Evolutionary conservation across 2,329 filamentous ascomycete species (phyloP), one percentile per base, ranked within the genome.

Genomic region (Apiospora malaysiana): DNA sequence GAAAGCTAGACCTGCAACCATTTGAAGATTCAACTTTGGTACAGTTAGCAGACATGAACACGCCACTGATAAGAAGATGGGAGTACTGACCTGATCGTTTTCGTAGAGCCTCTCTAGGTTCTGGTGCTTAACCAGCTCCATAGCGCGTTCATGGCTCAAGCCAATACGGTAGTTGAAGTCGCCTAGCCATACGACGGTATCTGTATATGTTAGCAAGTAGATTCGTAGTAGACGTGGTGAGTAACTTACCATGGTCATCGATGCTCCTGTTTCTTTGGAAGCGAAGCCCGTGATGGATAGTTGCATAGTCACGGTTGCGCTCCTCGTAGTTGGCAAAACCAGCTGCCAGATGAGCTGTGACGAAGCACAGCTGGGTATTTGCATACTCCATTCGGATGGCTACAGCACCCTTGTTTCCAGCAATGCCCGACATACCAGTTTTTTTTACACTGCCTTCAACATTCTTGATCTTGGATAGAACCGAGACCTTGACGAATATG

Each of bases 121-220:
- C 37, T 89, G 85, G 70, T 88, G 87, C 76, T 91, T 88, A 70
- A 97, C 90, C 12, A 97, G 84, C 43, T 91, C 88, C 74, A 93
- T 91, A 9, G 94, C 93, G 72, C 88, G 91, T 49, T 97, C 94
- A 74, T 94, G 90, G 63, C 87, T 88, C 71, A 98, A 86, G 0
- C 95, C 95, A 76, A 99, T 97, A 23, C 96, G 92, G 81, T 99
- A 99, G 79, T 99, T 99, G 85, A 99, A 99, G 81, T 99, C 96
- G 6, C 96, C 96, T 56, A 98, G 88, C 95, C 96, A 99, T 69
- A 98, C 92, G 46, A 98, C 92, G 27, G 93, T 88, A 75, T 91
- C 89, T 87, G 63, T 37, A 9, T 8, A 21, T 46, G 16, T 42
- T 45, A 42, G 63, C 16, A 43, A 25, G 40, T 23, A 16, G 42